Evolutionary conservation across 495 filamentous ascomycete genomes (phyloP).

Genomic region (Xylaria scruposa): DNA sequence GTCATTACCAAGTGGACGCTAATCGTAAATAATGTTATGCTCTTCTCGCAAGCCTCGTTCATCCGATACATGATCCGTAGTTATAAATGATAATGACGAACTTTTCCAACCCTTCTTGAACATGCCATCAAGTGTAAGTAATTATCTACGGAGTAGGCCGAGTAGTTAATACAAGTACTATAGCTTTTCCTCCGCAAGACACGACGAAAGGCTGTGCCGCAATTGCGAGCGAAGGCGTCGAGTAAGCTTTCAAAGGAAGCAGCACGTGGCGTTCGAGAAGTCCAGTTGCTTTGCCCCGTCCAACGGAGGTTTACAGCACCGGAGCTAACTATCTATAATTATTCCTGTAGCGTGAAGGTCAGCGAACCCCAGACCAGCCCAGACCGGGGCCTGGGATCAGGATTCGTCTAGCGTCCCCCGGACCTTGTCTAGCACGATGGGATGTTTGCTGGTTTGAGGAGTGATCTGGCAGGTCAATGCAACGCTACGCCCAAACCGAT

Average conservation of each 20-base stretch:
- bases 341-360: neutral
- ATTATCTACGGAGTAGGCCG: neutral
- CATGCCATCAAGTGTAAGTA: neutral
- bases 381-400: neutral
- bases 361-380: neutral
- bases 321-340: constrained; percentile 1
- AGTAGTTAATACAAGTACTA: neutral
- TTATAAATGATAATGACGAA: neutral
- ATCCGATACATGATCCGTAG: neutral
- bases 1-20: neutral
- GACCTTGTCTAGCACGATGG: constrained; percentile 3
- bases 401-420: constrained; percentile 7
- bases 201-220: neutral
- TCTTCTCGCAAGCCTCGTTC: neutral
- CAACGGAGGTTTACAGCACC: neutral
- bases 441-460: constrained; percentile 5
- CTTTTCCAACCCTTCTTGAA: neutral
- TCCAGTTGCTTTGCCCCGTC: neutral
- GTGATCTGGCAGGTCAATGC: constrained; percentile 8
- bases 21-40: neutral
- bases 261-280: constrained; percentile 8
- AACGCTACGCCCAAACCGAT: constrained; percentile 5
- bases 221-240: neutral
- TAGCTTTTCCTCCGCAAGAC: neutral
- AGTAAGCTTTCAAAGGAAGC: constrained; percentile 8